Evolutionary conservation across 352 stramenopile genomes (phyloP), one percentile per base, ranked within the genome.

Genomic region (Pythium oligandrum): DNA sequence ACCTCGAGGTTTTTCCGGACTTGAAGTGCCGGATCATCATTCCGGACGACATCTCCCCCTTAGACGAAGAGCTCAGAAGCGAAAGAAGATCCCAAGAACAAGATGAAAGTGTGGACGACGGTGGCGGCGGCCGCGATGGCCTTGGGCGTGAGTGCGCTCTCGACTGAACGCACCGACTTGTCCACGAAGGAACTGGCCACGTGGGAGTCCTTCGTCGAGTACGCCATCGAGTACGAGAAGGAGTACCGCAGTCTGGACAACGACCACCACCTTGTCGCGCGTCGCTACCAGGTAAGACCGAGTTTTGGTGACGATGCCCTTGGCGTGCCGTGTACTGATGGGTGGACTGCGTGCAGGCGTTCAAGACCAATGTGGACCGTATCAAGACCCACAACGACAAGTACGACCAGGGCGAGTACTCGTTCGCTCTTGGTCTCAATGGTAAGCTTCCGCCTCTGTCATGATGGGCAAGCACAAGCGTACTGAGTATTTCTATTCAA

Each of bases 191-290:
- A 55, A n/a, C 40, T 34, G 17, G 36, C 48, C 3, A 43, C 49
- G 2, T 85, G 74, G 74, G 63, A 73, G 32, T 42, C 56, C 12
- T 85, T 85, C 44, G 67, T 85, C 17, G 67, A 83, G 49, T 83
- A 85, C 56, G 71, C 71, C 5, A 62, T 80, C 38, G 71, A 83
- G 55, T 81, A 62, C 48, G 53, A 72, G 39, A 85, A 85, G 53
- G 53, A 63, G 45, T 85, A 85, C 38, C 66, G 67, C 50, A 61
- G 48, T 17, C 51, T 66, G 17, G 44, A 50, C 30, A 83, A 85
- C 55, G 60, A 73, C 17, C 38, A 78, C 44, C 59, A 47, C 2
- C 40, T 77, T 5, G 74, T 85, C 36, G 59, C 66, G 63, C 51
- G 44, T n/a, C 60, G 64, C n/a, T 83, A 77, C 43, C 53, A 52